Base-by-base conservation (phyloP, 176 grass and related monocot species). In the Raddia guianensis region DNA sequence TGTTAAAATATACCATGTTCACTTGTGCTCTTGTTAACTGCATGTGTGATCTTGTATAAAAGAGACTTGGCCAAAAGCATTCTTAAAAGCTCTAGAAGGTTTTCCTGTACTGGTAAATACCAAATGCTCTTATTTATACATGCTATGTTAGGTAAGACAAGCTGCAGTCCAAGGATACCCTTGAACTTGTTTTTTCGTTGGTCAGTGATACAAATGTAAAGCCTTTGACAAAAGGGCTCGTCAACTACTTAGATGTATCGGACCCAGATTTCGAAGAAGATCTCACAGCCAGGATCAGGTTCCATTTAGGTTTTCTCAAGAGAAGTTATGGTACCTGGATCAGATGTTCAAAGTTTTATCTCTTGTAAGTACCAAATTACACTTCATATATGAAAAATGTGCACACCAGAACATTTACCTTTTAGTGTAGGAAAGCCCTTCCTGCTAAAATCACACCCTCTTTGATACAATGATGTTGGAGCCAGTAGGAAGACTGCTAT, bases 291-390 rank as follows among this genome's bases (percentile, higher is more conserved):
- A 98, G 87, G 86, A 94, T 98, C 61, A 68, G 11, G 67, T 63
- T 84, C 11, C 8, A 60, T 82, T 52, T 85, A 98, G 95, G 86
- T 98, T 98, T 89, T 98, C 90, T 82, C 95, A 94, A 87, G 95
- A 98, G 49, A 98, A 98, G 74, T 80, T 94, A 66, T 98, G 95
- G 95, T 98, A 98, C 50, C 69, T 98, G 37, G 95, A 98, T 86
- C 95, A 98, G 66, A 98, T 98, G 95, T 85, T 98, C 84, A 98
- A 94, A 74, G 95, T 94, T 82, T 91, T 98, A 89, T 92, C 90
- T 55, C 78, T 94, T 90, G 95, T 98, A 94, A 83, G 92, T 88
- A 61, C 80, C 75, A 73, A 68, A 75, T 15, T 86, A 84, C 16
- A 27, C 27, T 27, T 67, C 68, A 63, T 80, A 40, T 84, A 40